These are phyloP conservation scores for Candida montana DNA, from an alignment of 805 yeast species.

Conservation along the genomic window DNA sequence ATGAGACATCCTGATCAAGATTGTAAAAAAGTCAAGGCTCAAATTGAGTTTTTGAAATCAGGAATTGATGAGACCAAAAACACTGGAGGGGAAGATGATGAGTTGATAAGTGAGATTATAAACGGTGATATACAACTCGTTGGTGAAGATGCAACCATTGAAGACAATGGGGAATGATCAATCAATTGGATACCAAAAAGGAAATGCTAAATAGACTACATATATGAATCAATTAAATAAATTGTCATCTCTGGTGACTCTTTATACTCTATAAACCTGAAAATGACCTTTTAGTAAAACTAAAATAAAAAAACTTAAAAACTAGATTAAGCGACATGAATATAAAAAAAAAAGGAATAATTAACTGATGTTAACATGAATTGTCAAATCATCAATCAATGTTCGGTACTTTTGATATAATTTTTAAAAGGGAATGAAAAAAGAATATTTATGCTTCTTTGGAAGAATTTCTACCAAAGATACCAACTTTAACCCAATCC, in stretches of 20 bases:
- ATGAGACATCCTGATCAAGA: constrained; percentile 33
- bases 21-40: constrained; percentile 35
- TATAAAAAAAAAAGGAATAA: background rate
- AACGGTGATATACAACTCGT: constrained; percentile 14
- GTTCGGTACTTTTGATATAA: too few relatives aligned
- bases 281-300: background rate
- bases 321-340: background rate
- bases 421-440: background rate
- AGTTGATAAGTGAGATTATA: background rate
- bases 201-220: too few relatives aligned
- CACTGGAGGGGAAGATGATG: background rate
- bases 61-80: constrained; percentile 7
- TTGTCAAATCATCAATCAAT: too few relatives aligned
- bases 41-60: constrained; percentile 29
- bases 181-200: too few relatives aligned
- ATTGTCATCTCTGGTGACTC: background rate
- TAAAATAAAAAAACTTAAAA: background rate
- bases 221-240: too few relatives aligned
- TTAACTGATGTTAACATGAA: too few relatives aligned
- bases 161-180: too few relatives aligned
- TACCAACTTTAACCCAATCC: constrained; percentile 77
- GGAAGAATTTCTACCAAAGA: constrained; percentile 91
- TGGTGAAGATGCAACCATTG: background rate
- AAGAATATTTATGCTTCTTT: constrained; percentile 42
- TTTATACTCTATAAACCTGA: background rate